phyloP scores from a whole-genome alignment of 768 basidiomycete species.

The Serendipita vermifera region DNA sequence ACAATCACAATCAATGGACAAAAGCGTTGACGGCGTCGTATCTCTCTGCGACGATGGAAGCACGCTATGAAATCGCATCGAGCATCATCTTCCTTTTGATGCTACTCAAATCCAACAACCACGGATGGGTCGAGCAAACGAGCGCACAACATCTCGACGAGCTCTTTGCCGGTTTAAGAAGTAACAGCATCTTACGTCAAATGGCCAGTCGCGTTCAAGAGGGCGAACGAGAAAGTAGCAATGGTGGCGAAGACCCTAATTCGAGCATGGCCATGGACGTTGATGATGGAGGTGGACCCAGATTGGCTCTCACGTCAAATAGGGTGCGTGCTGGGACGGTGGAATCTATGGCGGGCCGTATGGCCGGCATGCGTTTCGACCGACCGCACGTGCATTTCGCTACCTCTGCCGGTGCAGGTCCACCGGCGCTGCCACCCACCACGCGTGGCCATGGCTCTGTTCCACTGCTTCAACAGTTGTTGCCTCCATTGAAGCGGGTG shows the following conservation, averaged over 20 bases:
- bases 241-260: constrained; percentile 3
- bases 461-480: constrained; percentile 19
- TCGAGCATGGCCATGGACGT: constrained; percentile 1
- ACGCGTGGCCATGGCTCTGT: constrained; percentile 16
- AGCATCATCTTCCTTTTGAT: constrained; percentile 54
- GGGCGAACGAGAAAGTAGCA: constrained; percentile 25
- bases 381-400: not conserved
- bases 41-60: constrained; percentile 46
- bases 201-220: constrained; percentile 43
- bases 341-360: constrained; percentile 14
- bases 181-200: constrained; percentile 55
- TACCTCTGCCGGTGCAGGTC: not conserved
- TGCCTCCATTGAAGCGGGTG: constrained; percentile 9
- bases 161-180: constrained; percentile 69
- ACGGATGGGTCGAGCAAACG: constrained; percentile 52
- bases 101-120: constrained; percentile 38
- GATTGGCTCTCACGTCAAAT: constrained; percentile 18
- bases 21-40: constrained; percentile 52
- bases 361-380: constrained; percentile 12
- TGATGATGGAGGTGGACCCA: constrained; percentile 4
- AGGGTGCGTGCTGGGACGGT: constrained; percentile 11
- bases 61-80: constrained; percentile 62
- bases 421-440: not conserved
- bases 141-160: constrained; percentile 31
- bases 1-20: constrained; percentile 45